Conservation (phyloP, 257 asterid genomes). For the Thymus quinquecostatus region DNA sequence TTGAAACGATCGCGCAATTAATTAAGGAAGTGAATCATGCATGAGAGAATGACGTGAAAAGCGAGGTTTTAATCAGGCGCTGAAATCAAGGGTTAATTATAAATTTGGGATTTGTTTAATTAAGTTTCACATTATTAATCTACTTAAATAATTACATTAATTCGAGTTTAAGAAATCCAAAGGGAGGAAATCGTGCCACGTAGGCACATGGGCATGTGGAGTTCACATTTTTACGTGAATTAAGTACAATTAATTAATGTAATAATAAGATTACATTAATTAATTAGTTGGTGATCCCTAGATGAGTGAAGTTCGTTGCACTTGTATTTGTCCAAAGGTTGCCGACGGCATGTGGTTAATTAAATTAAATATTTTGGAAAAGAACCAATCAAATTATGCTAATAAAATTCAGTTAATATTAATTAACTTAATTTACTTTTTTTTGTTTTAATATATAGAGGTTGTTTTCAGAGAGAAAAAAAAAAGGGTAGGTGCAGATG, state of each 20-base stretch:
- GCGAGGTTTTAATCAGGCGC: conserved; percentile 26
- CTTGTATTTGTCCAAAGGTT: conserved; percentile 39
- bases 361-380: not conserved
- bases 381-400: not conserved
- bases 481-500: too few species aligned
- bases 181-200: conserved; percentile 36
- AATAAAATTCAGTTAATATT: too few species aligned
- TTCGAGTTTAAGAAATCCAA: conserved; percentile 31
- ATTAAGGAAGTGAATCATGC: conserved; percentile 19
- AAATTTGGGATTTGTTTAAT: not conserved
- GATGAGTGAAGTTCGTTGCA: conserved; percentile 46
- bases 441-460: too few species aligned
- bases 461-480: too few species aligned
- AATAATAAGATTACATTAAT: conserved; percentile 9
- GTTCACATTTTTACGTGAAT: conserved; percentile 27
- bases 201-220: conserved; percentile 43
- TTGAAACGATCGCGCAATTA: conserved; percentile 28
- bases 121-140: not conserved
- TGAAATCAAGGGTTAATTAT: conserved; percentile 18
- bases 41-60: conserved; percentile 31
- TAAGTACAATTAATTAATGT: conserved; percentile 14
- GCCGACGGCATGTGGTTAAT: conserved; percentile 21
- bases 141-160: not conserved
- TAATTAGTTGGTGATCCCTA: conserved; percentile 60
- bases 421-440: too few species aligned